Conservation (phyloP, 345 rosid genomes). For the Erysimum cheiranthoides region DNA sequence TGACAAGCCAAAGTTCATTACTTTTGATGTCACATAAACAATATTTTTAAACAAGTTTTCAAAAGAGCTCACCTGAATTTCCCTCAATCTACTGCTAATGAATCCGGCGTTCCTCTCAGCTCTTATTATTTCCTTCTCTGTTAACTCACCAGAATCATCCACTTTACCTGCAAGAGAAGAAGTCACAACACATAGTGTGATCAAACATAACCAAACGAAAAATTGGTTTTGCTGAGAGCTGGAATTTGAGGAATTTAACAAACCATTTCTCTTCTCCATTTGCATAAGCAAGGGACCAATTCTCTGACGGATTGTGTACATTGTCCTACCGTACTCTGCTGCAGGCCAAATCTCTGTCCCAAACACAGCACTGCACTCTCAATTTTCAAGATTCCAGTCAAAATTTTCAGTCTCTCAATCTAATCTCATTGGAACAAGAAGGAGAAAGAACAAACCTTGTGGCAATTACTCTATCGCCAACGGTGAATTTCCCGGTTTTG, state of each 20-base stretch:
- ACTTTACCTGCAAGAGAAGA: conserved; percentile 58
- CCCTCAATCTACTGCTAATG: conserved; percentile 81
- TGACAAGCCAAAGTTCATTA: conserved; percentile 26
- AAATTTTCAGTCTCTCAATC: not conserved
- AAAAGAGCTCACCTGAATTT: conserved; percentile 72
- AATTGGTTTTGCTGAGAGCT: not conserved
- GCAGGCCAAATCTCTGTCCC: conserved; percentile 99
- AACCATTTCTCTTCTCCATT: conserved; percentile 89
- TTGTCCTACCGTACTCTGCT: conserved; percentile 96
- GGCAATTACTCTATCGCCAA: conserved; percentile 91
- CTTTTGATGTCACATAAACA: conserved; percentile 17
- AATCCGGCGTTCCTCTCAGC: conserved; percentile 95
- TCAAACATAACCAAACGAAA: not conserved
- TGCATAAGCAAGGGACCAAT: conserved; percentile 90
- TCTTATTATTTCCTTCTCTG: conserved; percentile 92
- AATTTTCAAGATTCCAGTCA: conserved; percentile 29
- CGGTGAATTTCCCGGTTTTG: conserved; percentile 72
- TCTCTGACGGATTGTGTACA: conserved; percentile 94
- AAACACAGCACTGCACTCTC: conserved; percentile 91
- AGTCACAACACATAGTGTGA: conserved; percentile 6
- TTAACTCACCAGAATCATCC: conserved; percentile 71
- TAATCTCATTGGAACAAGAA: not conserved
- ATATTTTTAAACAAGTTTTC: not conserved
- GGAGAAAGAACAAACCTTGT: conserved; percentile 65
- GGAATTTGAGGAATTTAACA: conserved; percentile 7